Conservation (phyloP, 768 basidiomycete species). For the Gloeophyllum trabeum region DNA sequence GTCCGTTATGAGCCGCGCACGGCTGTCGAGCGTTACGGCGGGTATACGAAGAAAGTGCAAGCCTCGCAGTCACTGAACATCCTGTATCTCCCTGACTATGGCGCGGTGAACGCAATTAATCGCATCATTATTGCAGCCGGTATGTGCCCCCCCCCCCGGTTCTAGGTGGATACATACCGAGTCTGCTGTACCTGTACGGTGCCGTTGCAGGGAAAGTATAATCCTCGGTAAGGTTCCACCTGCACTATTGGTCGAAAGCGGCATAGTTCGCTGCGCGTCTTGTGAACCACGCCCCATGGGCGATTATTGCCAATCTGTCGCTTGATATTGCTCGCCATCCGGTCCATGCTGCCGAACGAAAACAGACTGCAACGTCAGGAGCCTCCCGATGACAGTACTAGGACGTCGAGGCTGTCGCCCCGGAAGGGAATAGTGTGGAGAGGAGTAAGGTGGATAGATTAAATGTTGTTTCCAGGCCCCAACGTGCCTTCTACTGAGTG, state of each 20-base stretch:
- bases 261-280: slow-evolving; percentile 1
- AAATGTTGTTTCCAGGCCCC: too few relatives aligned
- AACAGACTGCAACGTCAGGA: slow-evolving; percentile 56
- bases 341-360: slow-evolving; percentile 41
- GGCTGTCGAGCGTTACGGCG: slow-evolving; percentile 54
- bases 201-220: slow-evolving; percentile 61
- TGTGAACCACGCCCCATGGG: slow-evolving; percentile 74
- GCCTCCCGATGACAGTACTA: slow-evolving; percentile 36
- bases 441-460: slow-evolving; percentile 64
- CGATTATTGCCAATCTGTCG: slow-evolving; percentile 56
- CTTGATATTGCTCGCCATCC: slow-evolving; percentile 33
- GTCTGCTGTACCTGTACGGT: too few relatives aligned
- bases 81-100: too few relatives aligned
- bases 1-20: slow-evolving; percentile 48
- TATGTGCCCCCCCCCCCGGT: too few relatives aligned
- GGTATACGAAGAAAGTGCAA: slow-evolving; percentile 38
- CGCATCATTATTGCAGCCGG: too few relatives aligned
- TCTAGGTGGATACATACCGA: too few relatives aligned
- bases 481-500: too few relatives aligned
- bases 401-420: slow-evolving; percentile 40
- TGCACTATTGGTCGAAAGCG: neutral
- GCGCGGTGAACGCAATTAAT: too few relatives aligned
- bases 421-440: slow-evolving; percentile 40
- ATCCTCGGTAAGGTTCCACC: slow-evolving; percentile 54
- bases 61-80: too few relatives aligned